Evolutionary conservation across 2,329 filamentous ascomycete species (phyloP).

Genomic region (Penicillium psychrosexuale): DNA sequence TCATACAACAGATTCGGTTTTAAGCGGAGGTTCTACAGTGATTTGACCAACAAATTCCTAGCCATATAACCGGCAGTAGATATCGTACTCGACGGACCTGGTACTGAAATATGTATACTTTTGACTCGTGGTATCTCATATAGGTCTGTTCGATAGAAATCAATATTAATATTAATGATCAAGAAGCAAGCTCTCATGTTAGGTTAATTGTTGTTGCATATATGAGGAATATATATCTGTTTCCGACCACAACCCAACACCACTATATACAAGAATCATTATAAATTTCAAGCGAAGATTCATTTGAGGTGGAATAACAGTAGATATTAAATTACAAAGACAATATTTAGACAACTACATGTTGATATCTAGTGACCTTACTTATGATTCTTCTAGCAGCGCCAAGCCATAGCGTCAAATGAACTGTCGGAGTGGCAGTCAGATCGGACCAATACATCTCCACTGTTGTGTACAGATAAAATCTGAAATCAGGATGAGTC

Average conservation of each 20-base stretch:
- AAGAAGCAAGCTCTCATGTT: too few species aligned
- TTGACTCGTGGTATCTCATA: not conserved
- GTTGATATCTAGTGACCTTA: not conserved
- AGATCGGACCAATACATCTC: too few species aligned
- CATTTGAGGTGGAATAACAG: not conserved
- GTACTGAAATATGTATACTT: not conserved
- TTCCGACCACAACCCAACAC: not conserved
- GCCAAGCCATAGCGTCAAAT: not conserved
- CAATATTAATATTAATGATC: not conserved
- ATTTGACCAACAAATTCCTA: too few species aligned
- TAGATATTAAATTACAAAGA: not conserved
- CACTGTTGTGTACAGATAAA: not conserved
- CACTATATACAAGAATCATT: not conserved
- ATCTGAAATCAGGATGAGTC: conserved; percentile 3
- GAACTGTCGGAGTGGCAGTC: not conserved
- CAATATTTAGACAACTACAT: not conserved
- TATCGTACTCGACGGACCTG: not conserved
- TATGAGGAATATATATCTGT: not conserved
- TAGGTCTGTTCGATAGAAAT: not conserved
- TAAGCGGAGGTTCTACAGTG: not conserved
- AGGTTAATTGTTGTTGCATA: not conserved
- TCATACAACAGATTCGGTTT: too few species aligned
- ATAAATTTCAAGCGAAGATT: not conserved
- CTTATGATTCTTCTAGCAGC: too few species aligned
- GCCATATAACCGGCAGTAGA: not conserved